phyloP scores from a whole-genome alignment of 495 filamentous ascomycete genomes.

The Tuber melanosporum region DNA sequence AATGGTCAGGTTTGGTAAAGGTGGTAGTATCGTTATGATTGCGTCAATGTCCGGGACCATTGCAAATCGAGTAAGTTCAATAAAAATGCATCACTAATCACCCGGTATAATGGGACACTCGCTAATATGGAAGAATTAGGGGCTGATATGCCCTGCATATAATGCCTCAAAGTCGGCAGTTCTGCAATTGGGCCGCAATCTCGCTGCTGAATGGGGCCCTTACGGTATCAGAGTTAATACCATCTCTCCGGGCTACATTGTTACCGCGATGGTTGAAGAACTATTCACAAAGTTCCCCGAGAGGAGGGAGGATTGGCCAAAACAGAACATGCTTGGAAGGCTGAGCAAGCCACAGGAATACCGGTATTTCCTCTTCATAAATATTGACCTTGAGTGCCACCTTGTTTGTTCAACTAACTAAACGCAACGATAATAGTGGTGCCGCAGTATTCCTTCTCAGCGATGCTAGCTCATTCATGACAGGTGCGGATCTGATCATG shows the following conservation, averaged over 20 bases:
- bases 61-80: slow-evolving; percentile 55
- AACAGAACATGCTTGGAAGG: slow-evolving; percentile 80
- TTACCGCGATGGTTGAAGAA: slow-evolving; percentile 81
- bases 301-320: slow-evolving; percentile 68
- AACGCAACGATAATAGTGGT: slow-evolving; percentile 44
- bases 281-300: slow-evolving; percentile 72
- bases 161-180: slow-evolving; percentile 88
- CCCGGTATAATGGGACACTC: neutral
- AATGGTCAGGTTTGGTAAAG: slow-evolving; percentile 57
- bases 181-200: slow-evolving; percentile 72
- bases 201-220: slow-evolving; percentile 81
- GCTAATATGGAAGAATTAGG: slow-evolving; percentile 44
- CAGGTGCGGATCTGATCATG: slow-evolving; percentile 71
- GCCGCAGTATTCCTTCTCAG: slow-evolving; percentile 78
- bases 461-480: slow-evolving; percentile 86
- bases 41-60: slow-evolving; percentile 75
- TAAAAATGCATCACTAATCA: neutral
- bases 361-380: slow-evolving; percentile 43
- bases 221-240: slow-evolving; percentile 92
- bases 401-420: slow-evolving; percentile 12
- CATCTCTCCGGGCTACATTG: slow-evolving; percentile 89
- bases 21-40: slow-evolving; percentile 56
- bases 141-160: slow-evolving; percentile 70
- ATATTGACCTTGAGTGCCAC: slow-evolving; percentile 17
- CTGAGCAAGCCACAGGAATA: slow-evolving; percentile 77